Evolutionary conservation across 495 filamentous ascomycete genomes (phyloP), one percentile per base, ranked within the genome.

Genomic region (Penicillium samsonianum): DNA sequence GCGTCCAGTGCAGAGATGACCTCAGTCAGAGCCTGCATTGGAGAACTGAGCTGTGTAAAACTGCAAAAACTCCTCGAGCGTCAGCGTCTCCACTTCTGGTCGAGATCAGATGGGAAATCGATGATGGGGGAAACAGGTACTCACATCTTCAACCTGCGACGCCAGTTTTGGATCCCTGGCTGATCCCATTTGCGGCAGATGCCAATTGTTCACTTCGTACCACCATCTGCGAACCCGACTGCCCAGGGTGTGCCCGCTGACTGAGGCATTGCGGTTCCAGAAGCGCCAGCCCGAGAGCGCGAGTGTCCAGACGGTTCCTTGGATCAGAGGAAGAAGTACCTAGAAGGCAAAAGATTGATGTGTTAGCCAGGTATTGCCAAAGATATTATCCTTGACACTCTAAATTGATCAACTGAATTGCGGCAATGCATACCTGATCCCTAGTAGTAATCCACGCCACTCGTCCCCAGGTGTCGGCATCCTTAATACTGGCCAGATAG

Each of bases 171-270:
- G 61, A 50, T 72, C 62, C 43, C 57, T 65, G 6, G 57, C 43
- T 22, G 67, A 67, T 9, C 57, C 51, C 16, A 66, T 22, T 30
- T 65, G 53, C 52, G 84, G 84, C 26, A 91, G 67, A 43, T 79
- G 76, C 92, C 92, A 96, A 62, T 92, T 89, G 60, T 96, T 96
- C 0, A 94, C 90, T 28, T 80, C 82, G 72, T 89, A 96, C 92
- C 92, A 96, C 92, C 92, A 96, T 53, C 90, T 72, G 57, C 92
- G 78, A 14, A 92, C 67, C 58, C 79, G 78, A 25, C 87, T 89
- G 26, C 92, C 92, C 22, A 88, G 73, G 17, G 80, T 85, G 44
- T 77, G 81, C 2, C 92, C 92, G 58, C 81, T 81, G 53, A 92
- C 78, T 56, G 84, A 82, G 25, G 90, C 84, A 50, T 74, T 84